phyloP scores from a whole-genome alignment of 805 yeast genomes.

The Saccharomycopsis lassenensis region DNA sequence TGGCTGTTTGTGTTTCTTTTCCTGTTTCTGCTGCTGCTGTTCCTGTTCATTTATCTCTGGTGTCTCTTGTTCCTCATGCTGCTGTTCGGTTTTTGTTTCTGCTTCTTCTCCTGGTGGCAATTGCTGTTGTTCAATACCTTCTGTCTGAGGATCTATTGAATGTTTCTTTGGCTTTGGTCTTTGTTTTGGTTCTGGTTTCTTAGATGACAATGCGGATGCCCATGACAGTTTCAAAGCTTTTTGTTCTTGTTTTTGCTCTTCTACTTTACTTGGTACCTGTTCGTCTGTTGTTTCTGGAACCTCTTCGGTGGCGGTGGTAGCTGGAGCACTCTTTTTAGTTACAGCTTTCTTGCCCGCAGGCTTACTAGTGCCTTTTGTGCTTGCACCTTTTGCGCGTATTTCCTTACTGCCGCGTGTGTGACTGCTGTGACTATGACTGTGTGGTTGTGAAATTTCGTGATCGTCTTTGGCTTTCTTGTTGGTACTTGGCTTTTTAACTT shows the following conservation, averaged over 20 bases:
- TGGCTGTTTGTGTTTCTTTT: constrained; percentile 2
- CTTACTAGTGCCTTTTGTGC: constrained; percentile 18
- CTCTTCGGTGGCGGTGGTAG: too few relatives aligned
- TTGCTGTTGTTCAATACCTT: constrained; percentile 15
- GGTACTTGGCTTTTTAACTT: constrained; percentile 60
- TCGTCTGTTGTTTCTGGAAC: too few relatives aligned
- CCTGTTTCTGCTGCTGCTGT: constrained; percentile 17
- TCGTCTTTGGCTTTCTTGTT: constrained; percentile 33
- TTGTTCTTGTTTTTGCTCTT: constrained; percentile 16
- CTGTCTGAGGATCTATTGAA: constrained; percentile 18
- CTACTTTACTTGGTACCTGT: too few relatives aligned
- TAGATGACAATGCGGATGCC: constrained; percentile 22
- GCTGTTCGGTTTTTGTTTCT: constrained; percentile 14
- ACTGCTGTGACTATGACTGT: constrained; percentile 18
- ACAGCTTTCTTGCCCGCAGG: too few relatives aligned
- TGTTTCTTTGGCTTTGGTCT: constrained; percentile 21
- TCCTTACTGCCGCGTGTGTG: constrained; percentile 19
- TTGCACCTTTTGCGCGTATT: constrained; percentile 8
- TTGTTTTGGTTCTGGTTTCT: too few relatives aligned
- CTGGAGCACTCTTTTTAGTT: too few relatives aligned
- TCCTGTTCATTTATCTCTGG: constrained; percentile 8
- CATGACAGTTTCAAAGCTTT: constrained; percentile 21
- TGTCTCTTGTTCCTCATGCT: constrained; percentile 12
- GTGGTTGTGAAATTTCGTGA: constrained; percentile 12
- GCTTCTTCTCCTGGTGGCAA: constrained; percentile 19